These are phyloP conservation scores for Tuber magnatum DNA, from an alignment of 495 filamentous ascomycete genomes.

Conservation along the genomic window DNA sequence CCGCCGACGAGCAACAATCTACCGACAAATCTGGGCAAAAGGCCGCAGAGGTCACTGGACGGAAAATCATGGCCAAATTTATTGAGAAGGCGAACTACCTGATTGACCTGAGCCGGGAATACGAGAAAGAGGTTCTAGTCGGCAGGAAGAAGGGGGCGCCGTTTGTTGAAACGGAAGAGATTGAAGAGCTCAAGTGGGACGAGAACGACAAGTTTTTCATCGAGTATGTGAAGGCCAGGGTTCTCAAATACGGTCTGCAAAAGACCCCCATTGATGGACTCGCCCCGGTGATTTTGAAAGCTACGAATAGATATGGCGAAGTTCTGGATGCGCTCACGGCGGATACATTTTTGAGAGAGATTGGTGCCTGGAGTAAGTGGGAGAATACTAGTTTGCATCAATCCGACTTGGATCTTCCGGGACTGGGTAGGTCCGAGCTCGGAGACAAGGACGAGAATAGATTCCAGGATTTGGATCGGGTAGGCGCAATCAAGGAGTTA, in stretches of 20 bases:
- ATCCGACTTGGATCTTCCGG: constrained; percentile 57
- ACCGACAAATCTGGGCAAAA: neutral
- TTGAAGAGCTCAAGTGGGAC: constrained; percentile 46
- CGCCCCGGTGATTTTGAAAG: constrained; percentile 65
- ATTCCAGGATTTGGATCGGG: constrained; percentile 16
- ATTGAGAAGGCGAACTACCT: constrained; percentile 56
- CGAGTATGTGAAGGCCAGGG: constrained; percentile 64
- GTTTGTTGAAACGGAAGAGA: constrained; percentile 41
- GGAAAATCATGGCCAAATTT: constrained; percentile 45
- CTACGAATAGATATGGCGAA: constrained; percentile 60
- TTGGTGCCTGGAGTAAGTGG: constrained; percentile 75
- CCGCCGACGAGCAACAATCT: neutral
- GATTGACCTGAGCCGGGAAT: constrained; percentile 60
- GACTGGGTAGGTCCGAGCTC: constrained; percentile 44
- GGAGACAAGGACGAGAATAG: constrained; percentile 43
- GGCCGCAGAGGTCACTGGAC: neutral
- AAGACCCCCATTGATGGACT: constrained; percentile 50
- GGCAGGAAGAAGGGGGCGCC: constrained; percentile 44
- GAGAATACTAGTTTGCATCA: constrained; percentile 62
- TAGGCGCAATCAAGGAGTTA: constrained; percentile 41
- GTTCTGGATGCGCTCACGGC: constrained; percentile 52
- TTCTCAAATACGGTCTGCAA: constrained; percentile 50
- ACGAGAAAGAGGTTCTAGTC: constrained; percentile 55
- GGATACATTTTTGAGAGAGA: constrained; percentile 72
- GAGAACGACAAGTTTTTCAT: constrained; percentile 55